Evolutionary conservation across 306 rosid species (phyloP).

Genomic region (Cicer arietinum): DNA sequence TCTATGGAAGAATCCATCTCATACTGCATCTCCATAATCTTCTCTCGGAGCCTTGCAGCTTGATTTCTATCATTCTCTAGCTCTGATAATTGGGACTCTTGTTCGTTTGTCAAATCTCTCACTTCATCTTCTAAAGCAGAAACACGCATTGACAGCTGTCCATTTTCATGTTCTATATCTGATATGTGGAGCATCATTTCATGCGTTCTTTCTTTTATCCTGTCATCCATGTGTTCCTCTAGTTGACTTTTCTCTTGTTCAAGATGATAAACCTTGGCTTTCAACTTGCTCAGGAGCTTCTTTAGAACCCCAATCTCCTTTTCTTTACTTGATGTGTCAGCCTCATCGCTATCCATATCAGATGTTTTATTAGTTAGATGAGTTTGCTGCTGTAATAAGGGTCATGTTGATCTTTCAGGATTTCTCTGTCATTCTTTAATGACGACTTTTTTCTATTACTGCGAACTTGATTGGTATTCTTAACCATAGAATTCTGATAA

Average conservation of each 20-base stretch:
- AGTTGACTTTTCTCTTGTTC: conserved; percentile 50
- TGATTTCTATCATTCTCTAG: conserved; percentile 53
- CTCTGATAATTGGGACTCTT: conserved; percentile 52
- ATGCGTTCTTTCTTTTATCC: conserved; percentile 45
- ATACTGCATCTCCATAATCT: conserved; percentile 52
- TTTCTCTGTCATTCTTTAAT: conserved; percentile 59
- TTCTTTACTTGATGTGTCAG: conserved; percentile 49
- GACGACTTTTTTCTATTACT: conserved; percentile 60
- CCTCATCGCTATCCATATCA: conserved; percentile 52
- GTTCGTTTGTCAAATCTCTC: conserved; percentile 53
- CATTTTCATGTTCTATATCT: conserved; percentile 59
- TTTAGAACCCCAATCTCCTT: conserved; percentile 49
- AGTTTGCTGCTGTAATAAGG: conserved; percentile 46
- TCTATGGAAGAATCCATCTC: conserved; percentile 51
- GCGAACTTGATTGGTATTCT: conserved; percentile 59
- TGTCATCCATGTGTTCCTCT: conserved; percentile 47
- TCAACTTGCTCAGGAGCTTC: conserved; percentile 47
- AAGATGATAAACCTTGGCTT: conserved; percentile 53
- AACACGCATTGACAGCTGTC: conserved; percentile 44
- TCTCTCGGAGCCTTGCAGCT: conserved; percentile 50
- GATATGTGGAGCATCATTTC: conserved; percentile 53
- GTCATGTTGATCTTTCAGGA: conserved; percentile 57
- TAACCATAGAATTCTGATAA: conserved; percentile 61
- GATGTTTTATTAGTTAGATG: no score
- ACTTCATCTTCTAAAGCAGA: conserved; percentile 63